These are phyloP conservation scores for Eurotiales sp. DNA, from an alignment of 2,329 filamentous ascomycete species.

Conservation along the genomic window DNA sequence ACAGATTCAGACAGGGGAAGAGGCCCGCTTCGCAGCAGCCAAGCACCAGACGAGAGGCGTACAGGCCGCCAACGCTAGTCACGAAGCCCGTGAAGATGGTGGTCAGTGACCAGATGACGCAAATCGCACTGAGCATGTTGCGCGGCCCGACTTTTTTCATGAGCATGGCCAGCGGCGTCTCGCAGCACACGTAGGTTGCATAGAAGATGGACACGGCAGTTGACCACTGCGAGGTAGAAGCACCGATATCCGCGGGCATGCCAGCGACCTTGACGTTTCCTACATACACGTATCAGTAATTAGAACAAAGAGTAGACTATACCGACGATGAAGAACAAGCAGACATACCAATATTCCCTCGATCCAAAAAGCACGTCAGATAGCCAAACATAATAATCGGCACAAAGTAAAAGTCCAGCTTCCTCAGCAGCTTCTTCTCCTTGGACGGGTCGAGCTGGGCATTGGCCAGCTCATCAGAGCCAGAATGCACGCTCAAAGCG, in stretches of 20 bases:
- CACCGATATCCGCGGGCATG: slow-evolving; percentile 45
- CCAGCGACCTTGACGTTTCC: slow-evolving; percentile 48
- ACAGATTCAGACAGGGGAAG: slow-evolving; percentile 39
- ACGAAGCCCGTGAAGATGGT: slow-evolving; percentile 49
- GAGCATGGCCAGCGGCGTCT: slow-evolving; percentile 45
- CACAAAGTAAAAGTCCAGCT: slow-evolving; percentile 47
- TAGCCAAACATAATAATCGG: slow-evolving; percentile 57
- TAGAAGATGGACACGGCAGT: slow-evolving; percentile 52
- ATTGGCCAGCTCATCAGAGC: slow-evolving; percentile 18
- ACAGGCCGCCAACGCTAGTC: slow-evolving; percentile 38
- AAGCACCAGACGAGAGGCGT: slow-evolving; percentile 38
- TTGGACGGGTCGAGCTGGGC: slow-evolving; percentile 41
- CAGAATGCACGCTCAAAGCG: slow-evolving; percentile 16
- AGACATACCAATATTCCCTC: slow-evolving; percentile 48
- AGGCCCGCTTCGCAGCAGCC: slow-evolving; percentile 37
- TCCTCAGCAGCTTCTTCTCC: slow-evolving; percentile 46
- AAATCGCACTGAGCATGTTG: slow-evolving; percentile 37
- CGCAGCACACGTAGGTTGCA: slow-evolving; percentile 49
- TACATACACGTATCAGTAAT: slow-evolving; percentile 13
- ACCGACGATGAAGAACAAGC: background rate
- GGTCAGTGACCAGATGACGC: slow-evolving; percentile 47
- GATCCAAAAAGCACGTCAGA: slow-evolving; percentile 53
- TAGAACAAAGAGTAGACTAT: background rate
- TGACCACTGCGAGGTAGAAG: slow-evolving; percentile 41
- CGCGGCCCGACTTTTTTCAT: slow-evolving; percentile 48